Conservation (phyloP, 495 filamentous ascomycete genomes). For the Aspergillus asperescens region DNA sequence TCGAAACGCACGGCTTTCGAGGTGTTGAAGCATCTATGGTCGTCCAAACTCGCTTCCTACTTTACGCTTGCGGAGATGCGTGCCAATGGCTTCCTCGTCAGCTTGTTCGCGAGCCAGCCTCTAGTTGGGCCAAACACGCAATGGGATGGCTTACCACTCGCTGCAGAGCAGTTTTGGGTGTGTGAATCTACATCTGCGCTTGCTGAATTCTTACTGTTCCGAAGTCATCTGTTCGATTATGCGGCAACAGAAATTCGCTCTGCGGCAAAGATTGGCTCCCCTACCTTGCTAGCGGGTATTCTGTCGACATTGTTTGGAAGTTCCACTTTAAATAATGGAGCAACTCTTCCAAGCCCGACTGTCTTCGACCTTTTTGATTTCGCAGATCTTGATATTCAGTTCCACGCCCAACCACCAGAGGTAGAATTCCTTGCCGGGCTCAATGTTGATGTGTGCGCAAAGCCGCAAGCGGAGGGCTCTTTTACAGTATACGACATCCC, state of each 20-base stretch:
- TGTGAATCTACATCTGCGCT: conserved; percentile 58
- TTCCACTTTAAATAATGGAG: conserved; percentile 56
- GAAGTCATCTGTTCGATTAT: conserved; percentile 75
- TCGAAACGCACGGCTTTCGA: conserved; percentile 72
- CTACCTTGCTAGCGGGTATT: conserved; percentile 70
- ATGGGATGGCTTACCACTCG: conserved; percentile 61
- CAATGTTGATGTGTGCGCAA: conserved; percentile 55
- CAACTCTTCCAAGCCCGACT: conserved; percentile 58
- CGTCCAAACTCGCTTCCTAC: conserved; percentile 68
- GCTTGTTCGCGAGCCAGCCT: conserved; percentile 58
- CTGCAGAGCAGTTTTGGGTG: conserved; percentile 57
- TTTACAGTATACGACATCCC: conserved; percentile 52
- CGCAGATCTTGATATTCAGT: conserved; percentile 60
- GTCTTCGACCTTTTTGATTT: conserved; percentile 96
- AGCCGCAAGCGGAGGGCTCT: conserved; percentile 43
- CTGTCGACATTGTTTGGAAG: conserved; percentile 74
- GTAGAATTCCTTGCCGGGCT: conserved; percentile 55
- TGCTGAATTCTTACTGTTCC: conserved; percentile 66
- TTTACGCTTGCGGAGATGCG: conserved; percentile 74
- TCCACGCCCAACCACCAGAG: conserved; percentile 42
- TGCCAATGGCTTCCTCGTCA: conserved; percentile 65
- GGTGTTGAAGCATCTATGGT: conserved; percentile 76
- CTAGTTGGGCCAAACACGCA: conserved; percentile 55
- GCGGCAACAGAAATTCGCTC: conserved; percentile 75
- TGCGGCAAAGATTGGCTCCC: conserved; percentile 61